phyloP scores from a whole-genome alignment of 192 early-diverging fungal genomes.

The Rhizoclosmatium sp. region DNA sequence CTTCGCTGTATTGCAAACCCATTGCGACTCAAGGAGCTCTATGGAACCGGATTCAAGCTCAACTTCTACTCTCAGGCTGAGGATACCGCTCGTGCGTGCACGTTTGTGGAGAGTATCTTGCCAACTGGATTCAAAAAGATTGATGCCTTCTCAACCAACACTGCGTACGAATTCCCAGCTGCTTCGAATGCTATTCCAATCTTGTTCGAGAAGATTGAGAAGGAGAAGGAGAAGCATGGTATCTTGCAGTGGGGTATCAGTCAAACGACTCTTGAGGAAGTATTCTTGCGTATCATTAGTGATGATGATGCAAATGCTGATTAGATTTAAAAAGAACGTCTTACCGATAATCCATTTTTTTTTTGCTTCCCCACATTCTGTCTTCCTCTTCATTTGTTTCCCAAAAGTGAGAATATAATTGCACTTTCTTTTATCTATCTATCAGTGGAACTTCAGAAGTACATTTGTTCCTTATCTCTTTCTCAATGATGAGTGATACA shows the following conservation, averaged over 20 bases:
- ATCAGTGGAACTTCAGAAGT: not conserved
- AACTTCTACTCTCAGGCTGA: slow-evolving; percentile 56
- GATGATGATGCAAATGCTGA: slow-evolving; percentile 37
- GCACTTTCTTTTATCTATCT: too few species aligned
- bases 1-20: slow-evolving; percentile 71
- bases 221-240: slow-evolving; percentile 58
- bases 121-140: slow-evolving; percentile 59
- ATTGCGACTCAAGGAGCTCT: slow-evolving; percentile 73
- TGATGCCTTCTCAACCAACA: slow-evolving; percentile 62
- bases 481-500: not conserved
- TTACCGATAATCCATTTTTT: not conserved
- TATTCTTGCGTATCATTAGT: slow-evolving; percentile 64
- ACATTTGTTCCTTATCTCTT: not conserved
- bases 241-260: slow-evolving; percentile 77
- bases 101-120: slow-evolving; percentile 55
- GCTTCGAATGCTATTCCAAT: slow-evolving; percentile 50
- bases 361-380: not conserved
- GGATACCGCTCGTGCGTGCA: slow-evolving; percentile 47
- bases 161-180: slow-evolving; percentile 71
- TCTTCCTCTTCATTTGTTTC: not conserved
- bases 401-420: not conserved
- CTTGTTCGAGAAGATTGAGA: slow-evolving; percentile 65
- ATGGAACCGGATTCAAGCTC: slow-evolving; percentile 77
- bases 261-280: slow-evolving; percentile 75
- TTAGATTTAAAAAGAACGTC: not conserved